Base-by-base conservation (phyloP, 805 yeast genomes). In the Ogataea minuta region DNA sequence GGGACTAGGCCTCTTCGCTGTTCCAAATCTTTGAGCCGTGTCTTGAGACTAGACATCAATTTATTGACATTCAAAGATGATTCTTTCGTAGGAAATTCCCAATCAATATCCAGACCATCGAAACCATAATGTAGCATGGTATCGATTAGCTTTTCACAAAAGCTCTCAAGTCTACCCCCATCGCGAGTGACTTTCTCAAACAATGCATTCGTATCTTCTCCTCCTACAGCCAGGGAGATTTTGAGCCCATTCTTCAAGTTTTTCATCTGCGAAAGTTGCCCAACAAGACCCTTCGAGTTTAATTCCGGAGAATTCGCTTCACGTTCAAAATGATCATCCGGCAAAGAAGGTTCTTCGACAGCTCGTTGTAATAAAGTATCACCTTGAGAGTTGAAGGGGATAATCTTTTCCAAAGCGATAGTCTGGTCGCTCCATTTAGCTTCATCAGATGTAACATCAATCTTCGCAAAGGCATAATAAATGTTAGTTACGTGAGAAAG, bases 31-130 rank as follows among this genome's bases (percentile, higher is more conserved):
- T 67, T 62, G 39, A 84, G 56, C 23, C 54, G 67, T 1, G 11
- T 30, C 28, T 78, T 67, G 17, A 79, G 49, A 2, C 8, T 39
- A 29, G 51, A 49, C 13, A 83, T 59, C 27, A 87, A 45, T 4
- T 56, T 52, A 1, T 73, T 64, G 45, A 77, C 70, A 4, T 59
- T 54, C 0, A 50, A 32, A 1, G 78, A 77, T 44, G 84, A 80
- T 0, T 57, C 53, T 3, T 56, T 52, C 28, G 59, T 67, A 6
- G 96, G 96, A 53, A 80, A 91, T 61, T 91, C 99, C 96, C 96
- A 91, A 63, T 91, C 99, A 20, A 91, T 64, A 60, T 93, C 98
- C 31, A 91, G 66, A 0, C 99, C 98, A 59, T 93, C 97, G 54
- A 93, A 80, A 0, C 84, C 81, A 55, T 76, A 74, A 30, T 69